Evolutionary conservation across 768 basidiomycete species (phyloP).

Genomic region (Mycena vitilis): DNA sequence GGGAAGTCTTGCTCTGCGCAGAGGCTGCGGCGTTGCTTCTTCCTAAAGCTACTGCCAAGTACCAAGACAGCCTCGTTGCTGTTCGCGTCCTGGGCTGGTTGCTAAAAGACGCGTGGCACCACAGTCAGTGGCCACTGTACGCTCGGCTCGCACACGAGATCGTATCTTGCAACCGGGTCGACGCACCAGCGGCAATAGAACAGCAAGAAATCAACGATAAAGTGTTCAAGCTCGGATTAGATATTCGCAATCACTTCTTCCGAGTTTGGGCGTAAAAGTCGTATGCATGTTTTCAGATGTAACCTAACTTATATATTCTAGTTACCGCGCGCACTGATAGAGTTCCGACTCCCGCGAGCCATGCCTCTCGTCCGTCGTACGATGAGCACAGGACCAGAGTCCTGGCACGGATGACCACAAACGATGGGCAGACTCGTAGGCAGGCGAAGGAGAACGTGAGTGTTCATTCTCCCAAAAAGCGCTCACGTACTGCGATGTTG

Average conservation of each 20-base stretch:
- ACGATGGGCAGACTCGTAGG: not conserved
- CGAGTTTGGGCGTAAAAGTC: slow-evolving; percentile 1
- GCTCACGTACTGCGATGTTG: not conserved
- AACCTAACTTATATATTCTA: not conserved
- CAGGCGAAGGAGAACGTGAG: slow-evolving; percentile 20
- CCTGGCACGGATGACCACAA: not conserved
- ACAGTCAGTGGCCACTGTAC: too few relatives aligned
- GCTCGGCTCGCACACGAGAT: too few relatives aligned
- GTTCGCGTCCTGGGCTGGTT: too few relatives aligned
- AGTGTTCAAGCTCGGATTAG: not conserved
- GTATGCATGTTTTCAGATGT: not conserved
- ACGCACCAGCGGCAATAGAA: not conserved
- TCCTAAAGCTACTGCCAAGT: not conserved
- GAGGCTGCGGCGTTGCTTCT: not conserved
- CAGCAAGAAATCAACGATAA: not conserved
- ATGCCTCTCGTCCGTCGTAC: slow-evolving; percentile 16
- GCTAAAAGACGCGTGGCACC: too few relatives aligned
- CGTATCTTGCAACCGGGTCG: not conserved
- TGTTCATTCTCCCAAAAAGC: not conserved
- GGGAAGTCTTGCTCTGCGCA: not conserved
- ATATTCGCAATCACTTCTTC: not conserved
- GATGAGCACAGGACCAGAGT: slow-evolving; percentile 15
- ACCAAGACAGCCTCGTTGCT: too few relatives aligned
- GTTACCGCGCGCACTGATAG: slow-evolving; percentile 14
- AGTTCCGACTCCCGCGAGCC: slow-evolving; percentile 2